Base-by-base conservation (phyloP, 495 filamentous ascomycete genomes). In the Chaetomium fimeti region DNA sequence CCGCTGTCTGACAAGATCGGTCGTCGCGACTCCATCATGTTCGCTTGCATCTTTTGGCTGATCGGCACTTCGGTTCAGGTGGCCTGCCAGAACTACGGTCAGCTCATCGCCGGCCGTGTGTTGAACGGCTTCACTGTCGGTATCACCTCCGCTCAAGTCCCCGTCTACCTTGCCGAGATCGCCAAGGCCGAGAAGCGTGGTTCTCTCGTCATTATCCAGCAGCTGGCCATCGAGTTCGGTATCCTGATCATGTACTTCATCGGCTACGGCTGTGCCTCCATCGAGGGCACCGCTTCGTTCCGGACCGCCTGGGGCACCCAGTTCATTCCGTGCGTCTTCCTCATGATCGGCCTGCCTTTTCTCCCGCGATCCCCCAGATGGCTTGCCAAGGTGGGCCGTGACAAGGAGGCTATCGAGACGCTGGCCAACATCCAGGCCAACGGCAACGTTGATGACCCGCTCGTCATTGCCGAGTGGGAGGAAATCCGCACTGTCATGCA, bases 141-240 rank as follows among this genome's bases (percentile, higher is more conserved):
- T 63, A 86, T 91, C 64, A 90, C 88, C 2, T 90, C 87, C 2
- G 89, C 88, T 1, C 89, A 91, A 67, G 89, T 91, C 0, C 88
- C 87, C n/a, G 89, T 92, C n/a, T 92, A 91, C 74, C 81, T 91
- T 4, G 88, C 88, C 48, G 89, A 92, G 70, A 84, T 91, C 43
- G 84, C 89, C 6, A 84, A 85, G 56, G 84, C 85, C 25, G 82
- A 85, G 43, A 87, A 87, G 73, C 80, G 84, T 27, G 89, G 89
- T 38, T 85, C 83, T 0, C 82, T 92, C 54, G 85, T 91, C 56
- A 84, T 88, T 49, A 89, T 91, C 63, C 89, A 91, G 66, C 89
- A 91, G 74, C 83, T 87, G 66, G 87, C 89, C 27, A 91, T 92
- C 56, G 88, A 89, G 78, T 89, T 85, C 80, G 88, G 88, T 55